phyloP scores from a whole-genome alignment of 2,329 filamentous ascomycete genomes.

The Fusarium sp. region DNA sequence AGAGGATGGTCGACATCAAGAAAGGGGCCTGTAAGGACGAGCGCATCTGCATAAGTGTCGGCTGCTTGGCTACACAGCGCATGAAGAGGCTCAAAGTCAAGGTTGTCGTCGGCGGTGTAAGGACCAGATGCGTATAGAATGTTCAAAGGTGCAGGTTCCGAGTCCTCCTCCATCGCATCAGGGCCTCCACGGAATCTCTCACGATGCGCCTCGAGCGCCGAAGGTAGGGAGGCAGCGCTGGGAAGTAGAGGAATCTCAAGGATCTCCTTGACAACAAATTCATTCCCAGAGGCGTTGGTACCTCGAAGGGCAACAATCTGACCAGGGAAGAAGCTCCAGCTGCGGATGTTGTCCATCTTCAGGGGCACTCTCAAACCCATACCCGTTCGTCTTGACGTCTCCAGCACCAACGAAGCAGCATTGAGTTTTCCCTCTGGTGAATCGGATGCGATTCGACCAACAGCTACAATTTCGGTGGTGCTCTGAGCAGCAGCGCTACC shows the following conservation, averaged over 20 bases:
- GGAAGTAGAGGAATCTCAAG: slow-evolving; percentile 82
- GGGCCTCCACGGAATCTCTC: slow-evolving; percentile 76
- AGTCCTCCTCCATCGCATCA: slow-evolving; percentile 71
- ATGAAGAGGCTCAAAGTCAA: slow-evolving; percentile 90
- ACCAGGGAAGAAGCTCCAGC: slow-evolving; percentile 92
- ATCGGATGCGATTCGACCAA: slow-evolving; percentile 93
- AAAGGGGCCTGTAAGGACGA: slow-evolving; percentile 90
- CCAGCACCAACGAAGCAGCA: slow-evolving; percentile 85
- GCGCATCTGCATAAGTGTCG: slow-evolving; percentile 80
- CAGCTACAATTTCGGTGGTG: slow-evolving; percentile 88
- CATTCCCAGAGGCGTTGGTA: slow-evolving; percentile 87
- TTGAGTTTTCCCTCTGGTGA: slow-evolving; percentile 89
- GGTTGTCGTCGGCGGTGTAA: slow-evolving; percentile 92
- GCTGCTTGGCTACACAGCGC: slow-evolving; percentile 84
- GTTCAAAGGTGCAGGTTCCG: slow-evolving; percentile 75
- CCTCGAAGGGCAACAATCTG: slow-evolving; percentile 92
- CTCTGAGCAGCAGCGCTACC: slow-evolving; percentile 89
- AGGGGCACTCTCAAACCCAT: slow-evolving; percentile 86
- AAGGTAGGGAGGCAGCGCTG: slow-evolving; percentile 78
- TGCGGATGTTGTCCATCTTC: slow-evolving; percentile 76
- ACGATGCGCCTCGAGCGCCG: slow-evolving; percentile 77
- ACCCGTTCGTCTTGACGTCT: slow-evolving; percentile 87
- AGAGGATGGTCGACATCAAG: slow-evolving; percentile 92
- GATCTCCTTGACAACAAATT: slow-evolving; percentile 85
- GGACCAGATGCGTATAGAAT: slow-evolving; percentile 87